A percentile compares a stretch with the other conserved stretches of the same genome.
phyloP scores from a whole-genome alignment of 305 asterid species.

The Ruellia speciosa region DNA sequence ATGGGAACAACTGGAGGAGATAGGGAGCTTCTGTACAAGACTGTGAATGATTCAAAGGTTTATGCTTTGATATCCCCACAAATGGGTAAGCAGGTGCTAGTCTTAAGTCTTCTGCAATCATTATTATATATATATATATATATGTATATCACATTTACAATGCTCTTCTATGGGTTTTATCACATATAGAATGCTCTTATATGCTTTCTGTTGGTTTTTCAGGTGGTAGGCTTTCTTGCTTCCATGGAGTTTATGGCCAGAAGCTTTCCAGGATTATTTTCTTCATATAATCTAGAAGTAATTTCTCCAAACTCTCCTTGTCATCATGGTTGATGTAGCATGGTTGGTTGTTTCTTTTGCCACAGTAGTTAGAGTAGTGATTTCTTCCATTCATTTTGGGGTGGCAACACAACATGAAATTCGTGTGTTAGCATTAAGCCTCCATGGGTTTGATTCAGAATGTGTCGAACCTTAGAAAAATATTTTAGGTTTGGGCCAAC shows the following conservation, averaged over 20 bases:
- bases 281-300: constrained; percentile 82
- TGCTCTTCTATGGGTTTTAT: too few relatives aligned
- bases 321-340: neutral
- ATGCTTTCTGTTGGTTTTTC: constrained; percentile 18
- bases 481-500: too few relatives aligned
- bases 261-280: constrained; percentile 91
- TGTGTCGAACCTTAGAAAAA: too few relatives aligned
- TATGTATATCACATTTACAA: neutral
- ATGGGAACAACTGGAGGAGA: constrained; percentile 99
- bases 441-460: too few relatives aligned
- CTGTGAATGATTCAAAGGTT: constrained; percentile 56
- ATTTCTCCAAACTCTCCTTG: constrained; percentile 15
- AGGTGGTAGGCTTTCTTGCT: constrained; percentile 98
- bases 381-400: too few relatives aligned
- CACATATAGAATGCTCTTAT: neutral
- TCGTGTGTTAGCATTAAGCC: too few relatives aligned
- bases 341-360: constrained; percentile 14
- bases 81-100: constrained; percentile 93
- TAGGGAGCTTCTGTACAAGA: constrained; percentile 69
- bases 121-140: constrained; percentile 2
- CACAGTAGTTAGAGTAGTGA: constrained; percentile 1
- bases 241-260: constrained; percentile 84
- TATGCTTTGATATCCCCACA: constrained; percentile 97
- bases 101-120: constrained; percentile 1
- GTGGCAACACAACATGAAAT: too few relatives aligned